Conservation (phyloP, 306 rosid genomes). For the Glycine latifolia region DNA sequence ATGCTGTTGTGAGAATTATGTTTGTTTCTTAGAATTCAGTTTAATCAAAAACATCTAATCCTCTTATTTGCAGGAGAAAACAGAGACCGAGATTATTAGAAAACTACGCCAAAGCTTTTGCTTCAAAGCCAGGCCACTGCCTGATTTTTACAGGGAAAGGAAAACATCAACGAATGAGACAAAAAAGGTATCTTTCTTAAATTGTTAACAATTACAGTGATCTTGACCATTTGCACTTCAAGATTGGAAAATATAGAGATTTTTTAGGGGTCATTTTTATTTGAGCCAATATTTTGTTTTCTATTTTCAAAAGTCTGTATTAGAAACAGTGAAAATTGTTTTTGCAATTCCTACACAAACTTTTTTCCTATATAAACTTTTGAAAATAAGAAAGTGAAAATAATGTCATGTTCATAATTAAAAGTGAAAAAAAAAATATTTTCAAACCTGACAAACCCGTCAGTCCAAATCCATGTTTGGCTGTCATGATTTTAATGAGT, state of each 20-base stretch:
- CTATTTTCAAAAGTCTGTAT: background rate
- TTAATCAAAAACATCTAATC: conserved; percentile 19
- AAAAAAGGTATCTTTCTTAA: conserved; percentile 51
- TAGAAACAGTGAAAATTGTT: background rate
- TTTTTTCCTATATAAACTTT: no score
- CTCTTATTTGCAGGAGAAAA: conserved; percentile 70
- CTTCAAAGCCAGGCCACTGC: conserved; percentile 96
- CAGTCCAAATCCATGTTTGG: no score
- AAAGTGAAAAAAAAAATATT: no score
- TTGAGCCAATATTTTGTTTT: background rate
- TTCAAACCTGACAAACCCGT: no score
- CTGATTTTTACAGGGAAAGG: conserved; percentile 83
- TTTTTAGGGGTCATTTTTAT: no score
- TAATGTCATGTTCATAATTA: no score
- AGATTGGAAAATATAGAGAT: no score
- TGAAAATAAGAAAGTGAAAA: no score
- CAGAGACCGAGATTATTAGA: conserved; percentile 70
- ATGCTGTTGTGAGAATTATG: conserved; percentile 4
- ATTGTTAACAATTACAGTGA: background rate
- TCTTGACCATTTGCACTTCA: no score
- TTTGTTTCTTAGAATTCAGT: conserved; percentile 19
- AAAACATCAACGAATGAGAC: conserved; percentile 60
- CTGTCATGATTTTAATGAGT: background rate
- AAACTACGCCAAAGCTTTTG: conserved; percentile 81
- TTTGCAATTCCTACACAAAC: no score